Conservation (phyloP, 345 rosid genomes). For the Passiflora organensis region DNA sequence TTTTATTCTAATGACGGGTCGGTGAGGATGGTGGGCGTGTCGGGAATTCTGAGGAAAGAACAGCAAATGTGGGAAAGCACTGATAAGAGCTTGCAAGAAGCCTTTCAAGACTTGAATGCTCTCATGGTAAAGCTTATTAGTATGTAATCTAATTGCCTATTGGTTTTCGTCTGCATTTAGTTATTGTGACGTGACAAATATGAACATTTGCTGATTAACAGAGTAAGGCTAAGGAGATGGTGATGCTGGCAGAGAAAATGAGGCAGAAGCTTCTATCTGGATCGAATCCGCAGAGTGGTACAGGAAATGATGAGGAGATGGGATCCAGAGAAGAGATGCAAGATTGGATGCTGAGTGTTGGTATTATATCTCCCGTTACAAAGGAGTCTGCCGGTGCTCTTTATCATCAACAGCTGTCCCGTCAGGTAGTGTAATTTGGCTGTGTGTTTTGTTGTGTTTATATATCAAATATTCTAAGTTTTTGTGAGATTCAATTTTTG, state of each 20-base stretch:
- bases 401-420: conserved; percentile 84
- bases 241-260: conserved; percentile 86
- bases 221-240: conserved; percentile 96
- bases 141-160: background rate
- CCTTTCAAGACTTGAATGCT: conserved; percentile 92
- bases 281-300: conserved; percentile 44
- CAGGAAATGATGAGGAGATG: conserved; percentile 69
- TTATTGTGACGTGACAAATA: too few relatives aligned
- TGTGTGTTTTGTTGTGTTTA: conserved; percentile 12
- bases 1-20: conserved; percentile 68
- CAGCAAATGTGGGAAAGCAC: conserved; percentile 94
- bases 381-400: conserved; percentile 93
- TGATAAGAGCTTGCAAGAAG: conserved; percentile 90
- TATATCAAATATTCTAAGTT: background rate
- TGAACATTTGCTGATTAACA: too few relatives aligned
- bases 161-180: background rate
- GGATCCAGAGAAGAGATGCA: conserved; percentile 95
- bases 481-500: too few relatives aligned
- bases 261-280: conserved; percentile 80
- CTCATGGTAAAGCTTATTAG: conserved; percentile 68
- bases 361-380: conserved; percentile 93
- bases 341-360: conserved; percentile 91
- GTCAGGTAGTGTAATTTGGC: conserved; percentile 58
- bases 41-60: conserved; percentile 92
- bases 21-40: conserved; percentile 89